Conservation (phyloP, 1,284 basidiomycete species). For the Cryptococcus sp. region DNA sequence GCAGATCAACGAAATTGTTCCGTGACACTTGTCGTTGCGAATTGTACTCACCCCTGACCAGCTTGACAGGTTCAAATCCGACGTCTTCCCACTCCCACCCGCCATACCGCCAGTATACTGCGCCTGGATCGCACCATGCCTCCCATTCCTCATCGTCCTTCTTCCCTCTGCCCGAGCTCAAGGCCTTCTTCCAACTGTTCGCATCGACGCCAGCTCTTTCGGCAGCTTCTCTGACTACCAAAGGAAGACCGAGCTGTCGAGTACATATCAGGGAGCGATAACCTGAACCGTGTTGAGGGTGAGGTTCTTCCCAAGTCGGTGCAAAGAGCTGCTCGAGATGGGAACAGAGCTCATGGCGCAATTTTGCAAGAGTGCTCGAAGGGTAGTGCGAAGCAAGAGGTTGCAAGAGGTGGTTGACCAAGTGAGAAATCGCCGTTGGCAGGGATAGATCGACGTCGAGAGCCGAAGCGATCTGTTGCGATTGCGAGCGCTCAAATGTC, state of each 20-base stretch:
- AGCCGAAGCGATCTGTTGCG: neutral
- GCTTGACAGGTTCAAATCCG: slow-evolving; percentile 45
- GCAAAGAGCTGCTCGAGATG: slow-evolving; percentile 26
- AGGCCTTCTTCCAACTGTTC: slow-evolving; percentile 34
- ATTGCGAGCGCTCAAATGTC: neutral
- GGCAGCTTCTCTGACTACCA: slow-evolving; percentile 33
- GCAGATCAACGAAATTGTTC: neutral
- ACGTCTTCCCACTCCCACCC: slow-evolving; percentile 51
- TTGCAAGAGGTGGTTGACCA: slow-evolving; percentile 42
- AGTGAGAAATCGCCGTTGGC: slow-evolving; percentile 37
- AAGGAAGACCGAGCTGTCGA: slow-evolving; percentile 36
- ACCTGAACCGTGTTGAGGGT: slow-evolving; percentile 43
- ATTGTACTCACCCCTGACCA: slow-evolving; percentile 35
- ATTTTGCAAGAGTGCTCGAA: slow-evolving; percentile 28
- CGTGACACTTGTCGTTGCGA: neutral
- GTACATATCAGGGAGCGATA: slow-evolving; percentile 46
- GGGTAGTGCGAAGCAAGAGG: slow-evolving; percentile 41
- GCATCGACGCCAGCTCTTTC: slow-evolving; percentile 32
- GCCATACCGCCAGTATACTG: slow-evolving; percentile 50
- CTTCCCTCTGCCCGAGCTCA: slow-evolving; percentile 23
- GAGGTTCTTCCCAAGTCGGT: slow-evolving; percentile 43
- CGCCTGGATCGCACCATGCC: slow-evolving; percentile 53
- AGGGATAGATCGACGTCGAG: slow-evolving; percentile 26
- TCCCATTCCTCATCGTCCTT: slow-evolving; percentile 43
- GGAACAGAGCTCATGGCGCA: slow-evolving; percentile 32